phyloP scores from a whole-genome alignment of 139 green algal species.

The Auxenochlorella pyrenoidosa region DNA sequence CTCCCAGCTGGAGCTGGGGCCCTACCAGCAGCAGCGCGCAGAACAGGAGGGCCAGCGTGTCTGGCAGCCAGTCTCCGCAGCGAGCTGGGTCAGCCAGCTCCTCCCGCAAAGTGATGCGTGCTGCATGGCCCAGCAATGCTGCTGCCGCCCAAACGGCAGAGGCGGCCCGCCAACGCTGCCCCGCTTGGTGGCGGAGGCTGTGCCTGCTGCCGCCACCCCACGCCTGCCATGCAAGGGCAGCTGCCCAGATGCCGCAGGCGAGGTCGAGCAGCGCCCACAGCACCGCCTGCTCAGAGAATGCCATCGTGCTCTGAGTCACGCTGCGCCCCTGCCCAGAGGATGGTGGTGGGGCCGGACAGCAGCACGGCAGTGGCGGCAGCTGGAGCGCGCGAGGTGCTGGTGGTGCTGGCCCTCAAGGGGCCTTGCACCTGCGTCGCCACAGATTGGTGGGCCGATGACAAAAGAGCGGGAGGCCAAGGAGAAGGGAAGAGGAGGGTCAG shows the following conservation, averaged over 20 bases:
- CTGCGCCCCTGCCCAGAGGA: background rate
- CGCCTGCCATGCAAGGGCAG: background rate
- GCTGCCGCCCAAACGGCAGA: background rate
- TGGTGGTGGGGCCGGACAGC: background rate
- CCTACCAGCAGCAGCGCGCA: slow-evolving; percentile 7
- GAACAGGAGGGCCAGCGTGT: background rate
- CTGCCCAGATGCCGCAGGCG: slow-evolving; percentile 1
- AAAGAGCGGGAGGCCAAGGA: too few relatives aligned
- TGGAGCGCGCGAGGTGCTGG: too few relatives aligned
- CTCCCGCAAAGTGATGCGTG: background rate
- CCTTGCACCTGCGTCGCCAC: too few relatives aligned
- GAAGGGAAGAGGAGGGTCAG: too few relatives aligned
- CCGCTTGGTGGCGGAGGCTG: too few relatives aligned
- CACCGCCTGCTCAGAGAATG: background rate
- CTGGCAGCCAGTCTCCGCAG: background rate
- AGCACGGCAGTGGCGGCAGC: background rate
- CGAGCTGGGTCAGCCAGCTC: background rate
- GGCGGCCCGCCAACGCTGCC: background rate
- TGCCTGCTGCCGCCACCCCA: background rate
- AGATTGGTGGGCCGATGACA: too few relatives aligned
- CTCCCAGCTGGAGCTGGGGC: background rate
- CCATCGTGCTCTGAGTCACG: background rate
- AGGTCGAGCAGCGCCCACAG: background rate
- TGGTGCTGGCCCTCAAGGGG: too few relatives aligned
- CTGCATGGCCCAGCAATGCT: background rate